Evolutionary conservation across 208 protist species (phyloP).

Genomic region (Trypanosoma theileri): DNA sequence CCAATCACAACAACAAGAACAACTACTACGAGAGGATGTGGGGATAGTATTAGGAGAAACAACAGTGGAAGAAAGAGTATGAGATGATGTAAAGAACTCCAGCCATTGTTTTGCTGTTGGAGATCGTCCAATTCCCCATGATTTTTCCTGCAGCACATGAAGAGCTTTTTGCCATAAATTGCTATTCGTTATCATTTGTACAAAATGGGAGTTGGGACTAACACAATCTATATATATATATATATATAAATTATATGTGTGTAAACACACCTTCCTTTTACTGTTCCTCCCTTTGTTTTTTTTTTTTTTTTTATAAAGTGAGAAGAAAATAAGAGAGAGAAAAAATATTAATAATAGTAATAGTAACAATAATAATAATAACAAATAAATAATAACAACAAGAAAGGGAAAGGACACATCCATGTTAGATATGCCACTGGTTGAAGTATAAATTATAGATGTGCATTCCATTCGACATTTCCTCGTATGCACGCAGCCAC

Average conservation of each 20-base stretch:
- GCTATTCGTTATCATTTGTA: not conserved
- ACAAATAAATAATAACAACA: too few species aligned
- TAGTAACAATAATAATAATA: too few species aligned
- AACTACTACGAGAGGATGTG: too few species aligned
- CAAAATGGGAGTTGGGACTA: not conserved
- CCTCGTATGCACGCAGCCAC: too few species aligned
- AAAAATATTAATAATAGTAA: not conserved
- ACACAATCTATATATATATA: not conserved
- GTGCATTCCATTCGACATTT: too few species aligned
- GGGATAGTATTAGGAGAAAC: not conserved
- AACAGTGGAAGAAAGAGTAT: too few species aligned
- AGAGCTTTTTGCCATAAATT: constrained; percentile 20
- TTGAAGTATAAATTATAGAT: too few species aligned
- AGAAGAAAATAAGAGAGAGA: not conserved
- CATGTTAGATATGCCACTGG: too few species aligned
- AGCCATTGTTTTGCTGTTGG: constrained; percentile 17
- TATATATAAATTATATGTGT: not conserved
- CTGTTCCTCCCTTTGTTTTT: not conserved
- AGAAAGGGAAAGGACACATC: too few species aligned
- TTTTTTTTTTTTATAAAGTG: not conserved
- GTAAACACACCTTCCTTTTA: not conserved
- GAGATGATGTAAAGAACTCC: constrained; percentile 21
- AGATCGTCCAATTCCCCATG: constrained; percentile 6
- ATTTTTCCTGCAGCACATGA: constrained; percentile 11
- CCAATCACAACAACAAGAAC: too few species aligned